Conservation (phyloP, 2,329 filamentous ascomycete genomes). For the Neofusicoccum kwambonambiense region DNA sequence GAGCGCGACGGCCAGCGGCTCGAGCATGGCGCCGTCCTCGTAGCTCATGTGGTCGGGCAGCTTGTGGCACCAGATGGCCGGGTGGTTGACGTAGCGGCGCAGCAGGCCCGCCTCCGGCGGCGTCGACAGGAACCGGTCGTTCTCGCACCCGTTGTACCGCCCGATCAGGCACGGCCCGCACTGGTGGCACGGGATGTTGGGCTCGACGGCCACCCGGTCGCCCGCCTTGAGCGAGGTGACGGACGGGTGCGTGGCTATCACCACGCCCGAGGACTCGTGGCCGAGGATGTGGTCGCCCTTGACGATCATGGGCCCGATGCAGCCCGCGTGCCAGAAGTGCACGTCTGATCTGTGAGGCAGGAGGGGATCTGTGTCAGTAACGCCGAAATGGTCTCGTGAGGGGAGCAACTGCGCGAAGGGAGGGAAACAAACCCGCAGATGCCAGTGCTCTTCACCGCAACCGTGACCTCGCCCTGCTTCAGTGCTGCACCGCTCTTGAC, state of each 20-base stretch:
- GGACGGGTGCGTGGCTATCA: slow-evolving; percentile 78
- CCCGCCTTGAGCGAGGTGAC: slow-evolving; percentile 77
- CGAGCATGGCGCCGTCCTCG: slow-evolving; percentile 86
- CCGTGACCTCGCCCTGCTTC: slow-evolving; percentile 78
- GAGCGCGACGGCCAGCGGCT: slow-evolving; percentile 85
- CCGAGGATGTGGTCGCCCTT: slow-evolving; percentile 85
- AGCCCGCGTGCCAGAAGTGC: slow-evolving; percentile 95
- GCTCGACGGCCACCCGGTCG: slow-evolving; percentile 91
- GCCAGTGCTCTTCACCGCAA: slow-evolving; percentile 89
- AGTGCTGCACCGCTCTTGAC: slow-evolving; percentile 68
- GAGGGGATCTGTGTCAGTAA: slow-evolving; percentile 11
- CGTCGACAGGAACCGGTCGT: slow-evolving; percentile 83
- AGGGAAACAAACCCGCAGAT: slow-evolving; percentile 76
- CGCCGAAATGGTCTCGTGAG: too few relatives aligned
- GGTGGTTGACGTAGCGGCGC: slow-evolving; percentile 91
- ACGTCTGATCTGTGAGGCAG: slow-evolving; percentile 70
- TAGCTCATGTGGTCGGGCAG: slow-evolving; percentile 82
- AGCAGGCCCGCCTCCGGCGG: slow-evolving; percentile 85
- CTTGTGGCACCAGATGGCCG: slow-evolving; percentile 93
- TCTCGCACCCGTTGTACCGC: slow-evolving; percentile 91
- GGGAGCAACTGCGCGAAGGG: neutral
- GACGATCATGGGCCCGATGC: slow-evolving; percentile 96
- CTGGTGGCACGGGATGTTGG: slow-evolving; percentile 85
- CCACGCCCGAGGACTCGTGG: slow-evolving; percentile 83
- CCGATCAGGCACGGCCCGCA: slow-evolving; percentile 91